These are phyloP conservation scores for Neophaeococcomyces mojaviensis DNA, from an alignment of 2,329 filamentous ascomycete species.

Conservation along the genomic window DNA sequence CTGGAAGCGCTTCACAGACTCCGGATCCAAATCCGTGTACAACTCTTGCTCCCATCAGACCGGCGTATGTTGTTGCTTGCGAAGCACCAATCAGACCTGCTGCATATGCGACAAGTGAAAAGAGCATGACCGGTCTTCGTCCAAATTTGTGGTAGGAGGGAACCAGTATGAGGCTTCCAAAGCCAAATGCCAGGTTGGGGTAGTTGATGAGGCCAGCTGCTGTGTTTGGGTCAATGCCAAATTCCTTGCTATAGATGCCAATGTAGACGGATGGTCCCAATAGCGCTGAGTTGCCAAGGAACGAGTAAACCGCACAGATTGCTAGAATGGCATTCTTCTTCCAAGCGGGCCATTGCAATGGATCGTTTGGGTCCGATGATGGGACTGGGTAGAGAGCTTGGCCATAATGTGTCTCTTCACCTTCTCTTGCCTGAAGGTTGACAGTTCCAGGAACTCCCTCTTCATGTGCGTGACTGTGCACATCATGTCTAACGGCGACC, in stretches of 20 bases:
- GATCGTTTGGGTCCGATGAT: conserved; percentile 55
- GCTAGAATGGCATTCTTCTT: conserved; percentile 53
- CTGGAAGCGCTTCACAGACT: conserved; percentile 41
- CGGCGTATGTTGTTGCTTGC: conserved; percentile 32
- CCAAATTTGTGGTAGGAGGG: conserved; percentile 50
- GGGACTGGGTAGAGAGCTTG: conserved; percentile 56
- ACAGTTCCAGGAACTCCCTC: conserved; percentile 51
- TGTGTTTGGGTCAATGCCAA: conserved; percentile 42
- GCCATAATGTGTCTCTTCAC: conserved; percentile 52
- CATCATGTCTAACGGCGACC: background rate
- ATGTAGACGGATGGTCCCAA: conserved; percentile 54
- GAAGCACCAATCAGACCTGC: conserved; percentile 38
- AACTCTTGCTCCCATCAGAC: conserved; percentile 37
- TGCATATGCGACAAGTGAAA: conserved; percentile 36
- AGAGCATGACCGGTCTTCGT: conserved; percentile 36
- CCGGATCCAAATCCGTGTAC: conserved; percentile 38
- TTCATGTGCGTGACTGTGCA: conserved; percentile 47
- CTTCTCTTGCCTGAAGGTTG: conserved; percentile 46
- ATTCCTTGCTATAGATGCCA: conserved; percentile 45
- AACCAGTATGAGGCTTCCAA: conserved; percentile 50
- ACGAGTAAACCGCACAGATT: conserved; percentile 49
- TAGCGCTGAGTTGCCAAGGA: conserved; percentile 51
- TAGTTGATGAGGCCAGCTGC: conserved; percentile 54
- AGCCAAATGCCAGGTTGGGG: conserved; percentile 54
- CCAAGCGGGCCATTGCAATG: conserved; percentile 47